Base-by-base conservation (phyloP, 139 green algal genomes). In the Chlorella sp. region DNA sequence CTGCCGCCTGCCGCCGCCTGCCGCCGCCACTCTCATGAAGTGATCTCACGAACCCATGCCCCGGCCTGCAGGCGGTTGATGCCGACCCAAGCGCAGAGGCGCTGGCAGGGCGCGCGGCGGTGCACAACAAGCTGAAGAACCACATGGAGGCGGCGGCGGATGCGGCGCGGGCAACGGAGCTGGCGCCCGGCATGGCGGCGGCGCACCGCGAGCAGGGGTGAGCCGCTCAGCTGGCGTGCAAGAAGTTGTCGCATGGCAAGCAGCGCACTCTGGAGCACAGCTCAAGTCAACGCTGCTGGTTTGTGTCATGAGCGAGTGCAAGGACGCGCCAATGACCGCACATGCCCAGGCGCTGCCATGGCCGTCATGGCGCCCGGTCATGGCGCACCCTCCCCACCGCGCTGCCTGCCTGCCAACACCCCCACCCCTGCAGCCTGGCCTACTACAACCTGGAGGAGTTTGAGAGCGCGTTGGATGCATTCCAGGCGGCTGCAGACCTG, bases 371-470 rank as follows among this genome's bases (percentile, higher is more conserved):
- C n/a, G n/a, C n/a, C n/a, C n/a, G n/a, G n/a, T n/a, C n/a, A n/a
- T n/a, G n/a, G n/a, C n/a, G n/a, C n/a, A n/a, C n/a, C n/a, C n/a
- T n/a, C 7, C 78, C 23, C 28, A 57, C 25, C 36, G 15, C 25
- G 44, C 18, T 47, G 38, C 38, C 21, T 75, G 26, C 56, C 41
- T 28, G 9, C 1, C 51, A 21, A 21, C 51, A 21, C 51, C 51
- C 44, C 34, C 60, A 9, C 16, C 39, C 21, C 63, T 34, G n/a
- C 81, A 80, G 78, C 38, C 34, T 44, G 36, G 76, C 76, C 3
- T 82, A 63, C 57, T 82, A 82, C 26, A 20, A 72, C 63, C 73
- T 98, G 63, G 96, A 98, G 36, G 96, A 98, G 91, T 98, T 94
- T 84, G 94, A 98, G 85, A 90, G 87, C 16, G 96, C 96, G 4